Conservation (phyloP, 306 rosid species). For the Dicorynia guianensis region DNA sequence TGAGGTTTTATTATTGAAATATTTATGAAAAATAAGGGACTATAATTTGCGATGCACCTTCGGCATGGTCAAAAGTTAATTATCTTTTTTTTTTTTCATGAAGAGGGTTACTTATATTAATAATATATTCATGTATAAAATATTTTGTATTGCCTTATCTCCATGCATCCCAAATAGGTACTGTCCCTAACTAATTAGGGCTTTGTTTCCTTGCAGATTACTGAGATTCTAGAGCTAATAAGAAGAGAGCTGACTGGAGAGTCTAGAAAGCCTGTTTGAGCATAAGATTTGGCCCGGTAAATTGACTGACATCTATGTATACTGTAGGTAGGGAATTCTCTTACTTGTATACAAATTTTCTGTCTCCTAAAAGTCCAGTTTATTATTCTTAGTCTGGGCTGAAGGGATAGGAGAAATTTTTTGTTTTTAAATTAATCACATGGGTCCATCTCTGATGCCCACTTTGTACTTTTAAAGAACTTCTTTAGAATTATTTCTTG, state of each 20-base stretch:
- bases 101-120: conserved; percentile 19
- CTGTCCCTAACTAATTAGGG: no score
- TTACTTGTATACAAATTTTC: no score
- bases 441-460: no score
- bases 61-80: not conserved
- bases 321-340: no score
- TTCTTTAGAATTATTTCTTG: no score
- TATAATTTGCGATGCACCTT: conserved; percentile 20
- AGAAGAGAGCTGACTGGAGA: conserved; percentile 71
- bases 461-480: no score
- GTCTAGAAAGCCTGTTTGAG: conserved; percentile 50
- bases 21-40: not conserved
- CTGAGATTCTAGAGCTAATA: conserved; percentile 77
- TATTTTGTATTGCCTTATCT: not conserved
- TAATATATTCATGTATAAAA: conserved; percentile 22
- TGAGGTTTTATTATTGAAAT: no score
- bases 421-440: no score
- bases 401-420: no score
- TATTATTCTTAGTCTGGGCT: no score
- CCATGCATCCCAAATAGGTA: not conserved
- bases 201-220: conserved; percentile 56
- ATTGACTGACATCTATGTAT: not conserved
- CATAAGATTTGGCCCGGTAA: conserved; percentile 50
- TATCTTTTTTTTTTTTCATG: not conserved
- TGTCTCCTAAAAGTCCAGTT: no score